Percentiles rank a stretch among this genome's conserved stretches.
These are phyloP conservation scores for Suillus fuscotomentosus DNA, from an alignment of 768 basidiomycete genomes.

Conservation along the genomic window DNA sequence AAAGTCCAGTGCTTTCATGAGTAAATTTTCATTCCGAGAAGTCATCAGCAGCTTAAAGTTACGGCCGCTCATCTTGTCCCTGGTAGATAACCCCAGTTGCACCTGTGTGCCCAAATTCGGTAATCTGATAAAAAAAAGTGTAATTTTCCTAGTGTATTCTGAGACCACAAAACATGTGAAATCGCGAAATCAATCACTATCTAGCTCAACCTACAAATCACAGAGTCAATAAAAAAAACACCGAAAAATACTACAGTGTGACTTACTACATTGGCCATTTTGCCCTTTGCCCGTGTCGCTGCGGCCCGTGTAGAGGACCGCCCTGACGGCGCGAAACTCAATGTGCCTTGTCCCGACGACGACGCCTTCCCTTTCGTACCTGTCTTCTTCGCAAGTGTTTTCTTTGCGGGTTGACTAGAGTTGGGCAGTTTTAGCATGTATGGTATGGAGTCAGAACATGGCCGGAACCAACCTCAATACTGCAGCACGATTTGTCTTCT, in stretches of 20 bases:
- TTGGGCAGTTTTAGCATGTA: not conserved
- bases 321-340: constrained; percentile 63
- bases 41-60: not conserved
- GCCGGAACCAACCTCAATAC: constrained; percentile 53
- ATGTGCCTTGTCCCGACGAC: constrained; percentile 45
- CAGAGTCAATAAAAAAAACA: not conserved
- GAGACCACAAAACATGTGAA: not conserved
- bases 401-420: constrained; percentile 44
- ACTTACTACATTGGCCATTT: constrained; percentile 48
- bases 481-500: constrained; percentile 63
- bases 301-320: constrained; percentile 61
- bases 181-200: constrained; percentile 24
- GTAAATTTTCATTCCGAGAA: not conserved
- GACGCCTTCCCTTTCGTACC: constrained; percentile 29
- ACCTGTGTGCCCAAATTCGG: not conserved
- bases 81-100: not conserved
- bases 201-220: constrained; percentile 17
- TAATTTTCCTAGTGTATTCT: not conserved
- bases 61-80: not conserved
- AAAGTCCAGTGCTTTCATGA: not conserved
- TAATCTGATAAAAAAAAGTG: not conserved
- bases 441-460: constrained; percentile 20
- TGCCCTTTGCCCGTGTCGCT: constrained; percentile 65
- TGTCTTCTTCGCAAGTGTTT: constrained; percentile 50
- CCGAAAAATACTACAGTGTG: not conserved